Evolutionary conservation across 805 yeast genomes (phyloP).

Genomic region (Blastobotrys muscicola): DNA sequence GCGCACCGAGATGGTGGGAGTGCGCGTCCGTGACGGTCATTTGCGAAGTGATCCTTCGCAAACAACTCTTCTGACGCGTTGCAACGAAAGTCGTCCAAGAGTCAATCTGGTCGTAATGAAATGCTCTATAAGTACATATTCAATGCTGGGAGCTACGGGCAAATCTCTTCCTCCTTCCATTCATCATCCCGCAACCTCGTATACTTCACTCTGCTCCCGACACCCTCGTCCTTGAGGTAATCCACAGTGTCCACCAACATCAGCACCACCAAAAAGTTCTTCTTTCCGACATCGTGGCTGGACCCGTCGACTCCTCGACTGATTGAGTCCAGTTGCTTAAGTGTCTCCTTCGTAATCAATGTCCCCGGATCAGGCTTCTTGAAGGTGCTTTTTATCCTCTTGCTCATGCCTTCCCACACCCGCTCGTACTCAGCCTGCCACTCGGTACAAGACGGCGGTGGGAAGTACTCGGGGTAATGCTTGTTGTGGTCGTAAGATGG

Average conservation of each 20-base stretch:
- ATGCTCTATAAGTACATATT: too few species aligned
- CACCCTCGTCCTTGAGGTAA: conserved; percentile 49
- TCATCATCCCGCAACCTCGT: conserved; percentile 40
- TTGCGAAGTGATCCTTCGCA: too few species aligned
- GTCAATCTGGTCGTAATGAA: too few species aligned
- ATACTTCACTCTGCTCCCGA: conserved; percentile 39
- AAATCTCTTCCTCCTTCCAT: conserved; percentile 72
- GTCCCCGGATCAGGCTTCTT: conserved; percentile 69
- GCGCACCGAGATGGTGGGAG: too few species aligned
- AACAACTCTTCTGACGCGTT: too few species aligned
- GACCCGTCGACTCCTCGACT: conserved; percentile 79
- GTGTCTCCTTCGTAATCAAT: conserved; percentile 43
- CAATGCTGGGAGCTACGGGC: conserved; percentile 37
- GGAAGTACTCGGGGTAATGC: conserved; percentile 5
- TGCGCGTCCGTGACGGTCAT: too few species aligned
- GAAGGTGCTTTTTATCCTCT: conserved; percentile 52
- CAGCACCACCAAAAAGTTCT: conserved; percentile 60
- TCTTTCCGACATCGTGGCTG: conserved; percentile 44
- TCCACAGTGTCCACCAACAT: conserved; percentile 66
- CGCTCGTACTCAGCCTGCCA: conserved; percentile 58
- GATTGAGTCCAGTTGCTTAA: conserved; percentile 56
- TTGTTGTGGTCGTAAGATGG: conserved; percentile 9
- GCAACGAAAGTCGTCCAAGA: too few species aligned
- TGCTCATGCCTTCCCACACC: conserved; percentile 54
- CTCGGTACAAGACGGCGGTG: conserved; percentile 49